Evolutionary conservation across 805 yeast species (phyloP), one percentile per base, ranked within the genome.

Genomic region (Nakazawaea holstii): DNA sequence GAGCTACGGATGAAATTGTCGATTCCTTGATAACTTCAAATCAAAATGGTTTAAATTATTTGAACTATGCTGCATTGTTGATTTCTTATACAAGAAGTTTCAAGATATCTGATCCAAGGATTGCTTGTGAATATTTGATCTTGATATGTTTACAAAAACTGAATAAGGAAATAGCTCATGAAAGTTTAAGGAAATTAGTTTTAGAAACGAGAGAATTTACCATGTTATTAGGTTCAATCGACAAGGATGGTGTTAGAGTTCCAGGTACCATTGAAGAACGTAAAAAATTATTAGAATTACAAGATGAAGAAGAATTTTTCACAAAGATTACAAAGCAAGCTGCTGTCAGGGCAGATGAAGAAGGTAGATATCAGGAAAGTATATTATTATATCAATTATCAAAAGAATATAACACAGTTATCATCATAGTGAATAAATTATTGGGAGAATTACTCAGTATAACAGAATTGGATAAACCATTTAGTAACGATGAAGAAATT

Each of bases 221-320:
- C 6, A 73, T 84, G 53, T 68, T 94, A 41, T 71, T 94, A 39
- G 99, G 99, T n/a, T 88, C 86, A 48, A 77, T 91, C 35, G 77
- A 82, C 51, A 77, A 76, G 42, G 84, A 84, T 55, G 96, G 97
- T 7, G 74, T 79, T 6, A 77, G 92, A 53, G 72, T 76, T 38
- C 88, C 95, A 1, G 98, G 98, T 35, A 77, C 85, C 39, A 79
- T 94, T 55, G 97, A 89, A 67, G 78, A 76, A 53, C 83, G 95
- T 58, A 79, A 87, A 65, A 65, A 73, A 9, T 68, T 92, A 46
- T 70, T 92, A 43, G 71, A 74, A 28, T 69, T 91, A 51, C 66
- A 68, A 6, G 74, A 79, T 54, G 77, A 82, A 51, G 72, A 74
- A 17, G 79, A 77, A 49, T 92, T 79, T 59, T 69, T 87, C 53